Evolutionary conservation across 768 basidiomycete species (phyloP).

Genomic region (Russula brevipes): DNA sequence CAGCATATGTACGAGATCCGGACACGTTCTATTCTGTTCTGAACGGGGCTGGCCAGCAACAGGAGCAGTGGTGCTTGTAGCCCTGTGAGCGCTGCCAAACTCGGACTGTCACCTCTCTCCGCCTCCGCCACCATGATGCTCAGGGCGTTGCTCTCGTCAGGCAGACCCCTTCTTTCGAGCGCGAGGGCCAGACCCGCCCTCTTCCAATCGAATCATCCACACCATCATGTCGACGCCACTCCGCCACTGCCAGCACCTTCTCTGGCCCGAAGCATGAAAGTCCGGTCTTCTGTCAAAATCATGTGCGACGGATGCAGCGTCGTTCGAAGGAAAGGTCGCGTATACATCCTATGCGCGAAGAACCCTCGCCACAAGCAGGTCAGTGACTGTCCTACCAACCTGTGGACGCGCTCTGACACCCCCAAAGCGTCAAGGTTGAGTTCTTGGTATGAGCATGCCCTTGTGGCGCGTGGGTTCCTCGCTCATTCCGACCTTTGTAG

Average conservation of each 20-base stretch:
- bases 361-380: constrained; percentile 99
- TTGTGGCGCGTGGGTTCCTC: background rate
- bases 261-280: constrained; percentile 85
- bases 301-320: constrained; percentile 93
- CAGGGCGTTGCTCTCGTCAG: constrained; percentile 57
- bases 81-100: background rate
- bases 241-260: constrained; percentile 23
- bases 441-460: background rate
- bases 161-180: constrained; percentile 56
- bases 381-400: constrained; percentile 21
- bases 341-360: constrained; percentile 89
- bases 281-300: constrained; percentile 86
- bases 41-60: no score
- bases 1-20: constrained; percentile 4
- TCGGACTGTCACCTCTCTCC: background rate
- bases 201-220: constrained; percentile 28
- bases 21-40: no score
- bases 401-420: constrained; percentile 23
- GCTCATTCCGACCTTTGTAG: background rate
- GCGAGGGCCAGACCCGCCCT: constrained; percentile 41
- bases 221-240: constrained; percentile 31
- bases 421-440: constrained; percentile 59
- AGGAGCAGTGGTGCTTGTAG: no score
- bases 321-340: constrained; percentile 82
- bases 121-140: constrained; percentile 41